Base-by-base conservation (phyloP, 2,329 filamentous ascomycete species). In the Clonostachys solani region DNA sequence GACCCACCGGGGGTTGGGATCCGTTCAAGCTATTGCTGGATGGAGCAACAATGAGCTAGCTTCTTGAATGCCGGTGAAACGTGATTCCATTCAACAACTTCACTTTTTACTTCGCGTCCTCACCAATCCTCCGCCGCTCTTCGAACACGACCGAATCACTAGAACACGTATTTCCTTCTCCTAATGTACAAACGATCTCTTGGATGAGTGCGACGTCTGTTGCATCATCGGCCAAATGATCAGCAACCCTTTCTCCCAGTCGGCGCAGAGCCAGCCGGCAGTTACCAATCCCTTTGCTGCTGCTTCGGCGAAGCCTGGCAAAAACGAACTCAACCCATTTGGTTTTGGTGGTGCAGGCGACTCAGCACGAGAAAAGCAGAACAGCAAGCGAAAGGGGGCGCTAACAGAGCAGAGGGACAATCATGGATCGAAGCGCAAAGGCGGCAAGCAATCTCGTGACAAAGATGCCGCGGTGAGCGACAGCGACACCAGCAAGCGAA, bases 191-290 rank as follows among this genome's bases (percentile, higher is more conserved):
- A 59, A 58, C 58, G 51, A 58, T 50, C 52, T 47, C 50, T 48
- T 55, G 56, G 63, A 59, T 68, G 65, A 62, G 57, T 64, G 67
- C 65, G 63, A 68, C 65, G 55, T 52, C 51, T 50, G 65, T 67
- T 67, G 67, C 66, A 65, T 65, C 65, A 62, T 66, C 65, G 56
- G 53, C 56, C 58, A 61, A 56, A 69, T 69, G 66, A 63, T 29
- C 23, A 29, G 65, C 60, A 63, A 66, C 49, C 53, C 62, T 47
- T 61, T 67, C 49, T 58, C 60, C 53, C 61, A 63, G 54, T 57
- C 63, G 56, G 61, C 64, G 61, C 56, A 59, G 53, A 60, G 56
- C 54, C 56, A 60, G 53, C 59, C 65, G 58, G 56, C 62, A 49
- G 60, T 58, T 48, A 55, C 56, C 49, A 69, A 66, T 50, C 64